Percentiles rank a stretch among this genome's conserved stretches.
Conservation (phyloP, 2,329 filamentous ascomycete genomes). For the Alternaria arbusti region DNA sequence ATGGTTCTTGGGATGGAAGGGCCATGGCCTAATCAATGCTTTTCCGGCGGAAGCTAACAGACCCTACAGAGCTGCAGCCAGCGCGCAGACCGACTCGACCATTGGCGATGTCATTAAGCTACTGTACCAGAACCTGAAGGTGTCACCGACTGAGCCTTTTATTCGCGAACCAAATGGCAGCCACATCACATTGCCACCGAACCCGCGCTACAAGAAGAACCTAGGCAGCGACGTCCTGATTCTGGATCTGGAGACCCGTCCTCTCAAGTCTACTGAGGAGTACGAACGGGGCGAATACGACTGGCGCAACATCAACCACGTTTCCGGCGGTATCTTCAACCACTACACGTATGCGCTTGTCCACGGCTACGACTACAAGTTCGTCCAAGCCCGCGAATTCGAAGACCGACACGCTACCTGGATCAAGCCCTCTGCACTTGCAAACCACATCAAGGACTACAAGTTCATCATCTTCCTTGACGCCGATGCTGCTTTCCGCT, state of each 20-base stretch:
- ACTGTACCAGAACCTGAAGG: slow-evolving; percentile 40
- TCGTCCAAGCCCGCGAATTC: slow-evolving; percentile 51
- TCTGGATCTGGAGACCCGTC: slow-evolving; percentile 46
- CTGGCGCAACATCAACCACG: slow-evolving; percentile 47
- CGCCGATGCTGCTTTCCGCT: slow-evolving; percentile 55
- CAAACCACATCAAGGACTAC: slow-evolving; percentile 47
- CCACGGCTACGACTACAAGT: slow-evolving; percentile 59
- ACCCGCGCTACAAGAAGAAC: slow-evolving; percentile 40
- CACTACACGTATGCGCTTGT: slow-evolving; percentile 51
- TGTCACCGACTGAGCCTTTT: slow-evolving; percentile 33
- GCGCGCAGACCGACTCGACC: slow-evolving; percentile 29
- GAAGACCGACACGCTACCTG: slow-evolving; percentile 54
- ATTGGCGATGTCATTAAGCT: slow-evolving; percentile 42
- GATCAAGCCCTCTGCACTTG: slow-evolving; percentile 53
- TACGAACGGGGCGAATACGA: slow-evolving; percentile 42
- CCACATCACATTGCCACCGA: slow-evolving; percentile 36
- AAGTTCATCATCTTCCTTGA: slow-evolving; percentile 59
- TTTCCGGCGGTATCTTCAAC: slow-evolving; percentile 46
- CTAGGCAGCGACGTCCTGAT: slow-evolving; percentile 46
- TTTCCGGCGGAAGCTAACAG: slow-evolving; percentile 18
- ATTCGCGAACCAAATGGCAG: slow-evolving; percentile 42
- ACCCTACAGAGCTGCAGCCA: slow-evolving; percentile 27
- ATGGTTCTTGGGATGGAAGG: background rate
- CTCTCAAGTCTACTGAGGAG: slow-evolving; percentile 39
- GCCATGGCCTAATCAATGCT: background rate